A percentile compares a stretch with the other conserved stretches of the same genome.
phyloP scores from a whole-genome alignment of 352 stramenopile genomes.

The Phytophthora sojae region DNA sequence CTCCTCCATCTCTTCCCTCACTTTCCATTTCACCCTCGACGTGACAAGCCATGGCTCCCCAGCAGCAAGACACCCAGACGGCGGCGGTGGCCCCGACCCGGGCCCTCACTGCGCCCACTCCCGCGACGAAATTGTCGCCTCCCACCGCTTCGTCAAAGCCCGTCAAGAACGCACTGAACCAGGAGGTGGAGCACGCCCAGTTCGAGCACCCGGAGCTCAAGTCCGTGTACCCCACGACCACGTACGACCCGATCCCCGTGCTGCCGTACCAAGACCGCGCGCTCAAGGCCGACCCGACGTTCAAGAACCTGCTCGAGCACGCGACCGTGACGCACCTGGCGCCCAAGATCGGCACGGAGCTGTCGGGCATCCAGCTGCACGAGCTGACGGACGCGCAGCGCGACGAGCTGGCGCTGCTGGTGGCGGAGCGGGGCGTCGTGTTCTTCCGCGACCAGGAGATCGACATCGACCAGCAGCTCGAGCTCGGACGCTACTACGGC shows the following conservation, averaged over 20 bases:
- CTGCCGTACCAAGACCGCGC: neutral
- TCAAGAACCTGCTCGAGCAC: constrained; percentile 6
- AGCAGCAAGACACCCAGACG: constrained; percentile 1
- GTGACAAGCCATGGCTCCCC: constrained; percentile 1
- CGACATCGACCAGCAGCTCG: neutral
- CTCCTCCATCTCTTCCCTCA: neutral
- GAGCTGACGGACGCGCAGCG: neutral
- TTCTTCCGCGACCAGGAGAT: constrained; percentile 6
- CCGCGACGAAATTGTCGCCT: neutral
- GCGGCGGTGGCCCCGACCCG: neutral
- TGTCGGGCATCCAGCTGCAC: constrained; percentile 6
- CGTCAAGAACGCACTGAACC: constrained; percentile 1
- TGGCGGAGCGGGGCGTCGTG: constrained; percentile 1
- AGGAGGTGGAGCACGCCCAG: constrained; percentile 1
- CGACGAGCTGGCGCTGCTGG: constrained; percentile 5
- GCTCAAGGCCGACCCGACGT: constrained; percentile 1
- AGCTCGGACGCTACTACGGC: constrained; percentile 6
- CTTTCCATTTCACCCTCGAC: neutral
- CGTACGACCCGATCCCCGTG: constrained; percentile 5
- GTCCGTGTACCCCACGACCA: neutral
- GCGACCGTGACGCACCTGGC: constrained; percentile 6
- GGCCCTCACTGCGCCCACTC: neutral
- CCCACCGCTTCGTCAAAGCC: neutral
- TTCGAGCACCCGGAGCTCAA: constrained; percentile 6
- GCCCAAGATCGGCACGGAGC: constrained; percentile 2